Conservation (phyloP, 495 filamentous ascomycete species). For the Trichodelitschia bisporula region DNA sequence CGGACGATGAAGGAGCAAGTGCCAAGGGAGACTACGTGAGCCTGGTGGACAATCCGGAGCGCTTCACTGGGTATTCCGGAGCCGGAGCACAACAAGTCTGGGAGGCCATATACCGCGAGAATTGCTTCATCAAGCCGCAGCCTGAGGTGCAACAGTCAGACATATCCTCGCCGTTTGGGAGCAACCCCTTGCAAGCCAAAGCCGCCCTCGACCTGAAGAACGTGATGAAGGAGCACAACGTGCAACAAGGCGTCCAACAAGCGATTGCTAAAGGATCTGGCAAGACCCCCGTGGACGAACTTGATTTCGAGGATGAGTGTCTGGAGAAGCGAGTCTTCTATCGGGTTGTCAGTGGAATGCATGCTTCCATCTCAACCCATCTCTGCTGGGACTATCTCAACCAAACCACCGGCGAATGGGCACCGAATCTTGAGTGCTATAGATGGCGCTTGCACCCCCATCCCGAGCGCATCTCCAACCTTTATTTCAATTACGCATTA, state of each 20-base stretch:
- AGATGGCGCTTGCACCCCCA: slow-evolving; percentile 53
- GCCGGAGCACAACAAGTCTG: slow-evolving; percentile 66
- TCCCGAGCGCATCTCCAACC: slow-evolving; percentile 82
- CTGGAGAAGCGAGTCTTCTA: slow-evolving; percentile 96
- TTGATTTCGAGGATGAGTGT: slow-evolving; percentile 72
- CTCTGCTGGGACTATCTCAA: slow-evolving; percentile 93
- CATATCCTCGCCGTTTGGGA: slow-evolving; percentile 8
- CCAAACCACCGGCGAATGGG: slow-evolving; percentile 83
- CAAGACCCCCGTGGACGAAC: slow-evolving; percentile 10
- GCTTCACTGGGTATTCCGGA: slow-evolving; percentile 85
- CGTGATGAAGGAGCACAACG: slow-evolving; percentile 47
- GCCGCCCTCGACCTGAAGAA: slow-evolving; percentile 67
- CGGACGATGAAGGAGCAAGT: slow-evolving; percentile 70
- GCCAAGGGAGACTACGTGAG: slow-evolving; percentile 92
- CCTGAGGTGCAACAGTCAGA: slow-evolving; percentile 9
- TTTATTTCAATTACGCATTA: slow-evolving; percentile 97
- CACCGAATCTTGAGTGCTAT: slow-evolving; percentile 80
- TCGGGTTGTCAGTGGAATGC: slow-evolving; percentile 86
- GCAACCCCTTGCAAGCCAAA: slow-evolving; percentile 18
- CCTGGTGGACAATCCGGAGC: slow-evolving; percentile 76
- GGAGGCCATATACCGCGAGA: slow-evolving; percentile 92
- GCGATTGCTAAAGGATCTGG: slow-evolving; percentile 16
- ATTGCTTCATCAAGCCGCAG: slow-evolving; percentile 49
- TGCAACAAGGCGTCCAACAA: slow-evolving; percentile 40
- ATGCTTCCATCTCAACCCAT: slow-evolving; percentile 87